Evolutionary conservation across 768 basidiomycete genomes (phyloP).

Genomic region (Macrolepiota fuliginosa): DNA sequence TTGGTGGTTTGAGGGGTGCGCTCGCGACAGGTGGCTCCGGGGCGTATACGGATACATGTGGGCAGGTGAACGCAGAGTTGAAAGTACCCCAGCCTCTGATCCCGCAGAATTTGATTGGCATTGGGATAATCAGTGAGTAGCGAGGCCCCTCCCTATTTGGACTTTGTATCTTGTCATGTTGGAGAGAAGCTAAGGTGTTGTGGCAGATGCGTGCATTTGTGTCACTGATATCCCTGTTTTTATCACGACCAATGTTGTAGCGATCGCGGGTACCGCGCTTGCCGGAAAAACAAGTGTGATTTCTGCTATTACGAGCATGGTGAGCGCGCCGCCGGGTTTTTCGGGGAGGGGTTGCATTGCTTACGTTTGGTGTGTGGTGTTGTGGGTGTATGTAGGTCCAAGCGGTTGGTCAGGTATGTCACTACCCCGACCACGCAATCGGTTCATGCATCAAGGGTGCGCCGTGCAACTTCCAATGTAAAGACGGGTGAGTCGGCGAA

Average conservation of each 20-base stretch:
- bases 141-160: neutral
- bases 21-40: neutral
- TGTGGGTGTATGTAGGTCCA: neutral
- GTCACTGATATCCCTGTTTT: conserved; percentile 34
- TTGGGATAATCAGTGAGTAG: conserved; percentile 31
- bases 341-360: neutral
- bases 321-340: conserved; percentile 17
- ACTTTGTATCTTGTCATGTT: neutral
- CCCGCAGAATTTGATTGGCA: conserved; percentile 19
- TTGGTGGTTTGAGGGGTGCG: neutral
- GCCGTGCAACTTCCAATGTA: conserved; percentile 47
- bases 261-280: conserved; percentile 25
- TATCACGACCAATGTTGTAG: conserved; percentile 28
- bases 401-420: conserved; percentile 24
- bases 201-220: conserved; percentile 42
- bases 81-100: conserved; percentile 22
- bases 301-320: conserved; percentile 32
- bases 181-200: neutral
- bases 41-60: conserved; percentile 33
- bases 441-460: conserved; percentile 32
- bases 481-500: conserved; percentile 34
- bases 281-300: conserved; percentile 29
- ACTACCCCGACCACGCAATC: conserved; percentile 38
- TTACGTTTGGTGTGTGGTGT: neutral
- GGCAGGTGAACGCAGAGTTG: conserved; percentile 30